A percentile compares a stretch with the other conserved stretches of the same genome.
These are phyloP conservation scores for Populus ilicifolia DNA, from an alignment of 345 rosid genomes.

Conservation along the genomic window DNA sequence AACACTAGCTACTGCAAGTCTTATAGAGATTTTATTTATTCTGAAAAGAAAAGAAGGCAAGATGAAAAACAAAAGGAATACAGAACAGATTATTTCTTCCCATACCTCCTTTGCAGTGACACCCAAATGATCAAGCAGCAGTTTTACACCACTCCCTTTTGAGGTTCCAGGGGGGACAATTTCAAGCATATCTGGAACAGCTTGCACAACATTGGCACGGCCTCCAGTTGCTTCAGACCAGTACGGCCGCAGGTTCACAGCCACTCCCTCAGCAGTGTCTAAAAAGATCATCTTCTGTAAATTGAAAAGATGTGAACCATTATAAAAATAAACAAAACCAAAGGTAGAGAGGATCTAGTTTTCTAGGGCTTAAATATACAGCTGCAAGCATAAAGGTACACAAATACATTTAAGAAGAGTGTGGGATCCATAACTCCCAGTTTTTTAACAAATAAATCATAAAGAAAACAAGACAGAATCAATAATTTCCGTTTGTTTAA, in stretches of 20 bases:
- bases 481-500: neutral
- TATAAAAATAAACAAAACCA: neutral
- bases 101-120: slow-evolving; percentile 61
- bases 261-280: slow-evolving; percentile 70
- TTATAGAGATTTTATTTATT: neutral
- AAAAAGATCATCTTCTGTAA: slow-evolving; percentile 70
- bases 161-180: slow-evolving; percentile 81
- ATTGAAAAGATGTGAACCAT: slow-evolving; percentile 6
- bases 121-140: slow-evolving; percentile 80
- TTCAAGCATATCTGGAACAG: slow-evolving; percentile 85
- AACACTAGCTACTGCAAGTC: neutral
- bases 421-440: neutral
- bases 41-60: neutral
- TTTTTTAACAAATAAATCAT: neutral
- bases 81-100: neutral
- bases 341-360: too few relatives aligned
- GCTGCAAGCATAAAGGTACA: neutral
- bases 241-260: slow-evolving; percentile 60
- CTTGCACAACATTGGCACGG: slow-evolving; percentile 68
- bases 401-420: neutral
- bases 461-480: neutral
- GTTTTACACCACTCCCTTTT: slow-evolving; percentile 70
- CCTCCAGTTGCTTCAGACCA: slow-evolving; percentile 77
- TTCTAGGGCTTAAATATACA: neutral
- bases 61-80: neutral